Conservation (phyloP, 345 rosid species). For the Linum trigynum region DNA sequence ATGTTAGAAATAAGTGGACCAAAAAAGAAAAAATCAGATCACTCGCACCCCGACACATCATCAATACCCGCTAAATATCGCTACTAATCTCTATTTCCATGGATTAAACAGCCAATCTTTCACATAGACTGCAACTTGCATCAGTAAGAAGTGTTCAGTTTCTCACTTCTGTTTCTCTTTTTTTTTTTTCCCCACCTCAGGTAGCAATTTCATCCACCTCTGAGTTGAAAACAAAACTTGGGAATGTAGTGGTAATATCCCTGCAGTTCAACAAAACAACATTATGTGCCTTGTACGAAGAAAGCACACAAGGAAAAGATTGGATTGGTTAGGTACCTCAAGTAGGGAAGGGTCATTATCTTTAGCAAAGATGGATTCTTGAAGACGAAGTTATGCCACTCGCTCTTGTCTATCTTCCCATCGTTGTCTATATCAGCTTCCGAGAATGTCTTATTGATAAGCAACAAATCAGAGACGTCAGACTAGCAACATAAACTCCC, state of each 20-base stretch:
- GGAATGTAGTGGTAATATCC: constrained; percentile 93
- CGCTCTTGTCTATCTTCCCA: constrained; percentile 76
- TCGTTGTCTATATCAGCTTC: constrained; percentile 81
- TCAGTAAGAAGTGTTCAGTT: no score
- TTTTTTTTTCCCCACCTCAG: constrained; percentile 14
- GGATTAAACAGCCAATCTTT: no score
- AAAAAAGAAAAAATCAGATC: no score
- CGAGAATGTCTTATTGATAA: constrained; percentile 56
- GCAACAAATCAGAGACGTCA: neutral
- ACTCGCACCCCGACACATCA: no score
- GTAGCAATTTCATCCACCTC: constrained; percentile 89
- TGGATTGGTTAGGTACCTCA: constrained; percentile 39
- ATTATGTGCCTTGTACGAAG: no score
- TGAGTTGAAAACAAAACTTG: constrained; percentile 87
- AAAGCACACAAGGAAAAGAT: no score
- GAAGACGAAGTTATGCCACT: constrained; percentile 78
- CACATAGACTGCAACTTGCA: no score
- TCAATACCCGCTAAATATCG: no score
- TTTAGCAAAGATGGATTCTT: constrained; percentile 81
- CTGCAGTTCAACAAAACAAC: constrained; percentile 29
- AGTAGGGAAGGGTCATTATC: constrained; percentile 91
- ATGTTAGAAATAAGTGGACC: no score
- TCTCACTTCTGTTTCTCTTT: no score
- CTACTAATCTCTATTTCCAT: no score
- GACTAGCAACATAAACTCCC: neutral